Evolutionary conservation across 306 rosid genomes (phyloP), one percentile per base, ranked within the genome.

Genomic region (Vigna mungo): DNA sequence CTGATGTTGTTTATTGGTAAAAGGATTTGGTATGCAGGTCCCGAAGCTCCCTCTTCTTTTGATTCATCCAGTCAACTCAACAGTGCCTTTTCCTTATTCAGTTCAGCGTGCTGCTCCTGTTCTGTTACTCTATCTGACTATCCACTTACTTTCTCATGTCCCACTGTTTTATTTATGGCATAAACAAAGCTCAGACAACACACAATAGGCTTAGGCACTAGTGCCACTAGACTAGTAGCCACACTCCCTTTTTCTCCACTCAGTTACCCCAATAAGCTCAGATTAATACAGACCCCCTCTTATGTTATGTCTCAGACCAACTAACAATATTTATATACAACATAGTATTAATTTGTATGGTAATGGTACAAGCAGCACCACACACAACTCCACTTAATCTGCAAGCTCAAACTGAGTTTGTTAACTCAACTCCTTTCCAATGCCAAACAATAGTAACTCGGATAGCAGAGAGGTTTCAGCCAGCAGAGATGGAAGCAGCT

Each of bases 401-500:
- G 49, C 49, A 10, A 11, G 1, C 49, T 44, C 49, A 44, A 44
- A 11, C 98, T 23, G 96, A 95, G 3, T 44, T 44, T 44, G 5
- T 44, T 44, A 44, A 44, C 11, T 39, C 10, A 39, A 9, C 16
- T 44, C 49, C 49, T 44, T 12, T 84, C 97, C 97, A 71, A 47
- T 87, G 65, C 73, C 93, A 23, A 86, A 41, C 56, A 44, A 12
- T 0, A 16, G 49, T 11, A 44, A 44, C 49, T 10, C 49, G 3
- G 67, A 82, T 61, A 79, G 18, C 66, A 83, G 83, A 87, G 58
- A 84, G 66, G 84, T 87, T n/a, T 75, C 91, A 53, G 87, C 83
- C 14, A 43, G 2, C 48, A 10, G 49, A 44, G 49, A 44, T 11
- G 49, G 16, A 44, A 11, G 49, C 5, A 11, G 11, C 49, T 44